phyloP scores from a whole-genome alignment of 2,329 filamentous ascomycete species.

The Calonectria leucothoes region DNA sequence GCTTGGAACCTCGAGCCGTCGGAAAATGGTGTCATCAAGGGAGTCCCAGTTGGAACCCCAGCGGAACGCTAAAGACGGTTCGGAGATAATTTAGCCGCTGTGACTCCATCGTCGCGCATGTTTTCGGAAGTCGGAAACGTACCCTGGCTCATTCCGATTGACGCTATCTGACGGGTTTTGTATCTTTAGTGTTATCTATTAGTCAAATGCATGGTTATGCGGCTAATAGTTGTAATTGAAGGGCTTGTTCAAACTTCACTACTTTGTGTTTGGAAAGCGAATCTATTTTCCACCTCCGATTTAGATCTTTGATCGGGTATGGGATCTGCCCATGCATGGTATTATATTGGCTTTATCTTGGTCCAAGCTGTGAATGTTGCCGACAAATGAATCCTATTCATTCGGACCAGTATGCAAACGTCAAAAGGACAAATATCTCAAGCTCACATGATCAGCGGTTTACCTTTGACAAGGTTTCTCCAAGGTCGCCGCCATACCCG shows the following conservation, averaged over 20 bases:
- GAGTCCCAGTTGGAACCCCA: background rate
- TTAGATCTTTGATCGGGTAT: background rate
- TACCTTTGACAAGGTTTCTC: background rate
- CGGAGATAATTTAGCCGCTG: background rate
- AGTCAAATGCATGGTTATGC: background rate
- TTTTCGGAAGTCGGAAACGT: background rate
- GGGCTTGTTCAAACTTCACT: background rate
- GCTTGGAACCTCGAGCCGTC: background rate
- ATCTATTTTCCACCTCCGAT: background rate
- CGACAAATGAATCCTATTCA: background rate
- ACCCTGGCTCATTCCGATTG: background rate
- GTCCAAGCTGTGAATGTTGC: background rate
- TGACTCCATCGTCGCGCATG: background rate
- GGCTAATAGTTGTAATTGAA: background rate
- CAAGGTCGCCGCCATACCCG: background rate
- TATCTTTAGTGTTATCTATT: background rate
- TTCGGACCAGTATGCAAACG: background rate
- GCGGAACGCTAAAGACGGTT: background rate
- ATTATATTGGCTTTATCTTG: background rate
- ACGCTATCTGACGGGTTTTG: background rate
- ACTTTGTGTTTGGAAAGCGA: background rate
- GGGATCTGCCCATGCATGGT: background rate
- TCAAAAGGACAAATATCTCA: background rate
- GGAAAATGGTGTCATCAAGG: background rate
- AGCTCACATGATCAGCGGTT: background rate